phyloP scores from a whole-genome alignment of 495 filamentous ascomycete genomes.

The Podospora tetraspora region DNA sequence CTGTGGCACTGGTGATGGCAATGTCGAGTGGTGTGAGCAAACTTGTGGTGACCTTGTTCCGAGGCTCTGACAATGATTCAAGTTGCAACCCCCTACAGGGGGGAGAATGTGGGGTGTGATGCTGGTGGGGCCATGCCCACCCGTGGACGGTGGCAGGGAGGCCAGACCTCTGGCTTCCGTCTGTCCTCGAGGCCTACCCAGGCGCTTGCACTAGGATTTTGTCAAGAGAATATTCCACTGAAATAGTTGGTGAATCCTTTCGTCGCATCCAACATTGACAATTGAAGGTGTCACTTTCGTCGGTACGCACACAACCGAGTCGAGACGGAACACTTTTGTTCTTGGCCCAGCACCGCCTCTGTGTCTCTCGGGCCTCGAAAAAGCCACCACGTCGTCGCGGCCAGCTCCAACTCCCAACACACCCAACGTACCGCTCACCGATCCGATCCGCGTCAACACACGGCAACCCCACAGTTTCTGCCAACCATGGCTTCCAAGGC shows the following conservation, averaged over 20 bases:
- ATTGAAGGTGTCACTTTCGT: neutral
- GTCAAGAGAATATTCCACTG: neutral
- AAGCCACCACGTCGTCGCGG: neutral
- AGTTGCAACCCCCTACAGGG: neutral
- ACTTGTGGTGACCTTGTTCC: neutral
- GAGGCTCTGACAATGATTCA: neutral
- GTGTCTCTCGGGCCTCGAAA: neutral
- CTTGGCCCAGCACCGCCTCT: neutral
- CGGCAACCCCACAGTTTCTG: slow-evolving; percentile 13
- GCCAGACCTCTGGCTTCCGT: neutral
- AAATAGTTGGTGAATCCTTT: neutral
- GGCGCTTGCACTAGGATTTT: neutral
- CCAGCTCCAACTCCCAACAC: neutral
- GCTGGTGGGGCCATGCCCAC: neutral
- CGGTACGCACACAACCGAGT: neutral
- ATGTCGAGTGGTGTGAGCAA: neutral
- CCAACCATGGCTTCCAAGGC: slow-evolving; percentile 44
- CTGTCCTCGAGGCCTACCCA: neutral
- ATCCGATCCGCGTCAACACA: neutral
- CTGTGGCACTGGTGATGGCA: neutral
- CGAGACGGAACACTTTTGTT: neutral
- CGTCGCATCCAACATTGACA: neutral
- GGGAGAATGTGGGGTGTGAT: neutral
- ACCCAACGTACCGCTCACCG: neutral
- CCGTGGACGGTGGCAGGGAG: neutral